Evolutionary conservation across 176 grass and related monocot species (phyloP).

Genomic region (Alopecurus myosuroides): DNA sequence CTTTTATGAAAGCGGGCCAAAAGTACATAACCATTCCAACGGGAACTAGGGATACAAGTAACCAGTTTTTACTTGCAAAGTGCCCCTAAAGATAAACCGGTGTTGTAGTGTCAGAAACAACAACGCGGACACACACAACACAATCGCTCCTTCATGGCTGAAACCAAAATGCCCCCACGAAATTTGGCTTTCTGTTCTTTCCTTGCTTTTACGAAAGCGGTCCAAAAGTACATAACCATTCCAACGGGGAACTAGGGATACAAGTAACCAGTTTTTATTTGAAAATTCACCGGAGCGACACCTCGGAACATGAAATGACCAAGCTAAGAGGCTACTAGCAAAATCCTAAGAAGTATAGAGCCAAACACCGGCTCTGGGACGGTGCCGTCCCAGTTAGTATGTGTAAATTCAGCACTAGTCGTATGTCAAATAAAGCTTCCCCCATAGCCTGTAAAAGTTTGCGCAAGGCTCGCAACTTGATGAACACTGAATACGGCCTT

Average conservation of each 20-base stretch:
- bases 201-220: too few relatives aligned
- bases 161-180: too few relatives aligned
- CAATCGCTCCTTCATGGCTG: too few relatives aligned
- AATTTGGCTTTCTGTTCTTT: too few relatives aligned
- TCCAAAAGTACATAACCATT: not conserved
- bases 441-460: not conserved
- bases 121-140: too few relatives aligned
- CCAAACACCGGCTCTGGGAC: not conserved
- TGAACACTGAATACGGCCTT: not conserved
- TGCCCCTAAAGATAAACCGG: too few relatives aligned
- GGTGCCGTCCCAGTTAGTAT: not conserved
- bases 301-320: not conserved
- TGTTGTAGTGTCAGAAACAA: too few relatives aligned
- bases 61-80: not conserved
- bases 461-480: not conserved
- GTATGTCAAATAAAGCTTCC: not conserved
- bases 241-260: not conserved
- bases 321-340: not conserved
- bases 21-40: not conserved
- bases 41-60: not conserved
- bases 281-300: not conserved
- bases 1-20: too few relatives aligned
- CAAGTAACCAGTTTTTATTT: not conserved
- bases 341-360: not conserved
- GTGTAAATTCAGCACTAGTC: not conserved